These are phyloP conservation scores for Penicillium paneum DNA, from an alignment of 2,329 filamentous ascomycete genomes.

Conservation along the genomic window DNA sequence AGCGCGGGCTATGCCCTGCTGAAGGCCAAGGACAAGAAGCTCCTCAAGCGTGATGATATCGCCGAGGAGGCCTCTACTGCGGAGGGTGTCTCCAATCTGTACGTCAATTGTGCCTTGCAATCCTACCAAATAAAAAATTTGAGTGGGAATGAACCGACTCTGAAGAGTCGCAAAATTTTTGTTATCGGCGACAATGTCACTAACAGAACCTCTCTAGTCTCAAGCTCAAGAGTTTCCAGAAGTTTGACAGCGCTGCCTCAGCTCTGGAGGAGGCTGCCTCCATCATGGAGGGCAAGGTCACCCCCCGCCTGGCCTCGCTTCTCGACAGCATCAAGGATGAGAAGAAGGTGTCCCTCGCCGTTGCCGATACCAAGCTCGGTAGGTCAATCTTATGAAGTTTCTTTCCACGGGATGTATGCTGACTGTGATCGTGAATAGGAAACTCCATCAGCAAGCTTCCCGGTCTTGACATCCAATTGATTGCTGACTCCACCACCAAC, in stretches of 20 bases:
- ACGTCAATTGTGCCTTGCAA: constrained; percentile 43
- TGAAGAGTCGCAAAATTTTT: constrained; percentile 26
- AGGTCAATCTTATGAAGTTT: constrained; percentile 21
- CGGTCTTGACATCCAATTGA: constrained; percentile 75
- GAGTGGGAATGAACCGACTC: constrained; percentile 5
- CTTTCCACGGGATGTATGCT: constrained; percentile 7
- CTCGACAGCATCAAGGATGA: constrained; percentile 92
- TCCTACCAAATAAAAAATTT: constrained; percentile 8
- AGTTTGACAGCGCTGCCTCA: constrained; percentile 89
- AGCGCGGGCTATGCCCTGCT: constrained; percentile 96
- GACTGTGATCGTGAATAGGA: constrained; percentile 42
- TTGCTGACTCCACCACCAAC: constrained; percentile 76
- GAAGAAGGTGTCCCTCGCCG: constrained; percentile 92
- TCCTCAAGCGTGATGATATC: constrained; percentile 82
- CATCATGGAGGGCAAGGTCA: constrained; percentile 91
- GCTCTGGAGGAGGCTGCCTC: constrained; percentile 88
- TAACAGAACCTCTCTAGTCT: constrained; percentile 54
- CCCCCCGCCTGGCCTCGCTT: constrained; percentile 75
- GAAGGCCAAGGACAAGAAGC: constrained; percentile 98
- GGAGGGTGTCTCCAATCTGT: constrained; percentile 84
- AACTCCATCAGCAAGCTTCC: constrained; percentile 91
- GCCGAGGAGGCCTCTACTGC: constrained; percentile 70
- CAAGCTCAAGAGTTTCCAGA: constrained; percentile 94
- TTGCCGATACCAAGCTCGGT: constrained; percentile 87
- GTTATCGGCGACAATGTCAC: constrained; percentile 17